phyloP scores from a whole-genome alignment of 345 rosid genomes.

The Salix udensis region DNA sequence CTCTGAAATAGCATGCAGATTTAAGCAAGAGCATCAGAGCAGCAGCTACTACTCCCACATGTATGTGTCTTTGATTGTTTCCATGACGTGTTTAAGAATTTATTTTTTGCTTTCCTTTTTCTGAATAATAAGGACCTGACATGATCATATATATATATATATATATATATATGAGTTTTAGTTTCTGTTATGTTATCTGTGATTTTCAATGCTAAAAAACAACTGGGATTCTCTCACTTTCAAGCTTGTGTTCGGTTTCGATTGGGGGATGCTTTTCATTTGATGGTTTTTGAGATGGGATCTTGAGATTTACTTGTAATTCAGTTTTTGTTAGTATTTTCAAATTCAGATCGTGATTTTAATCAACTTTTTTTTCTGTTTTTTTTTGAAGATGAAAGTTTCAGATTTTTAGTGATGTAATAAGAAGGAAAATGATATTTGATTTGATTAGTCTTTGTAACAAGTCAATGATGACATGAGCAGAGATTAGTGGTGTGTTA shows the following conservation, averaged over 20 bases:
- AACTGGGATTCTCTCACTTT: background rate
- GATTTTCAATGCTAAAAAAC: background rate
- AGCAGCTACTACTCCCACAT: background rate
- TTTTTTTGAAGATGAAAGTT: background rate
- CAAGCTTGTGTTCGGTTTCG: background rate
- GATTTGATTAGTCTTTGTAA: background rate
- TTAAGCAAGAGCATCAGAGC: background rate
- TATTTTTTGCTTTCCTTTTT: no score
- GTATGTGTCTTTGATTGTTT: background rate
- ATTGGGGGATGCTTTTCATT: background rate
- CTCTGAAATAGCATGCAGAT: background rate
- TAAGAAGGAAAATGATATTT: background rate
- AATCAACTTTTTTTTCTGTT: background rate
- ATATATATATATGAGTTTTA: background rate
- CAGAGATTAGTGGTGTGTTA: background rate
- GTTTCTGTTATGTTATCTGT: background rate
- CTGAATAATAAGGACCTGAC: background rate
- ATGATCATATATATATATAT: background rate
- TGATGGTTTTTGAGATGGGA: slow-evolving; percentile 4
- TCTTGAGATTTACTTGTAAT: background rate
- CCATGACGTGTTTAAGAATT: background rate
- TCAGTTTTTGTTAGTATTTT: background rate
- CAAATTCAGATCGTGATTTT: background rate
- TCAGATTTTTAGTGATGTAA: background rate
- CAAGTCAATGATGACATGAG: background rate